Conservation (phyloP, 495 filamentous ascomycete species). For the Xylaria longipes region DNA sequence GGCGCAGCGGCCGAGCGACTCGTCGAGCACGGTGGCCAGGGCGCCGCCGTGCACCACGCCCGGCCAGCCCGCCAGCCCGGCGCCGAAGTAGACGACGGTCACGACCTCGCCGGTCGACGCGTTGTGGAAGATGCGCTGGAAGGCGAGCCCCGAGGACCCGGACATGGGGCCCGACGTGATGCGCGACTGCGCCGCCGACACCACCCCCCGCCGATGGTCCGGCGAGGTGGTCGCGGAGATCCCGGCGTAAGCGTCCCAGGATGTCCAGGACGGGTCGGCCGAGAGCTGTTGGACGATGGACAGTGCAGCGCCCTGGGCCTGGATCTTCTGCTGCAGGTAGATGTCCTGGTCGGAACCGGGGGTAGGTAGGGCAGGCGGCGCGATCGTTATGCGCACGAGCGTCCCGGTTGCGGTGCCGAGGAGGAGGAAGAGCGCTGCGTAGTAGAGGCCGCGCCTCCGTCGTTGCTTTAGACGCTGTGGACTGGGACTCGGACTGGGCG, state of each 20-base stretch:
- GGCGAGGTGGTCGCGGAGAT: conserved; percentile 39
- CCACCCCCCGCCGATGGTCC: not conserved
- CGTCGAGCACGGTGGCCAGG: conserved; percentile 74
- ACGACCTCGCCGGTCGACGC: conserved; percentile 47
- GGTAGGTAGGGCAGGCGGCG: conserved; percentile 42
- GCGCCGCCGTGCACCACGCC: conserved; percentile 77
- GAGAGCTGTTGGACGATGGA: conserved; percentile 61
- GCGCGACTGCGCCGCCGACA: conserved; percentile 35
- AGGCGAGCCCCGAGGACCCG: conserved; percentile 54
- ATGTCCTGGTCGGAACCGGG: conserved; percentile 45
- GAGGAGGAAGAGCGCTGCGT: conserved; percentile 43
- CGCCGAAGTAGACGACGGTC: conserved; percentile 68
- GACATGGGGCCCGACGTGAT: conserved; percentile 52
- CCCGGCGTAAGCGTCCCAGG: conserved; percentile 63
- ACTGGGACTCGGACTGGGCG: not conserved
- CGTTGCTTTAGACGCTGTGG: conserved; percentile 13
- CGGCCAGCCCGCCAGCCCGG: conserved; percentile 73
- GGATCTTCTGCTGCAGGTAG: conserved; percentile 34
- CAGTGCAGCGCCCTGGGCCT: conserved; percentile 46
- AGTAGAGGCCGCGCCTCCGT: conserved; percentile 33
- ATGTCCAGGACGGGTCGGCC: conserved; percentile 58
- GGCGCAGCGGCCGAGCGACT: conserved; percentile 63
- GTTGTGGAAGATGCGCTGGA: conserved; percentile 57
- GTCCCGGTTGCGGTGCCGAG: conserved; percentile 46
- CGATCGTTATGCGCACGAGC: conserved; percentile 41